phyloP scores from a whole-genome alignment of 2,329 filamentous ascomycete species.

The Colletotrichum sp. region DNA sequence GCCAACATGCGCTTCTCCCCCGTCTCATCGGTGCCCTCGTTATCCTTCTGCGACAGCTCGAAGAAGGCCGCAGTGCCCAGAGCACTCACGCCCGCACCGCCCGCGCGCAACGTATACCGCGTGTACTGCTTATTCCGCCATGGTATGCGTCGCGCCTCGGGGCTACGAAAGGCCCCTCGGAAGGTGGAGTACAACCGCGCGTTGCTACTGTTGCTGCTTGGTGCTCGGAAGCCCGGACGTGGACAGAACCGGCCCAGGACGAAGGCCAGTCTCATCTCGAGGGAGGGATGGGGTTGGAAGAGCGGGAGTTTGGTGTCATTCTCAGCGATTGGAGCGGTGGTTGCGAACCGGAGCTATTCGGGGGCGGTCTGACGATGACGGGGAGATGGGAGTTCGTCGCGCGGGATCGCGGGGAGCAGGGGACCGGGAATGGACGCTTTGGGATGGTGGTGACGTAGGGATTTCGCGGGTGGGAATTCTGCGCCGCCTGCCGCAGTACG shows the following conservation, averaged over 20 bases:
- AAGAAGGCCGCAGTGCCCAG: slow-evolving; percentile 64
- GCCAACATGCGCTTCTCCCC: slow-evolving; percentile 87
- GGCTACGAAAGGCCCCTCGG: neutral
- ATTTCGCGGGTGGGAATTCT: slow-evolving; percentile 24
- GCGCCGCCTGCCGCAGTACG: no score
- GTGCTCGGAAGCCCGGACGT: slow-evolving; percentile 38
- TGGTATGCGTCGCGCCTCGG: slow-evolving; percentile 27
- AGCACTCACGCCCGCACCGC: slow-evolving; percentile 42
- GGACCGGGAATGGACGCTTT: neutral
- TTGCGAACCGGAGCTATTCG: neutral
- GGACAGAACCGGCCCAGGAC: slow-evolving; percentile 49
- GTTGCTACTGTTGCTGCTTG: slow-evolving; percentile 22
- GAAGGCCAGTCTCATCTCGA: slow-evolving; percentile 52
- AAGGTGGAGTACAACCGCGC: slow-evolving; percentile 19
- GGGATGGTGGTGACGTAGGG: slow-evolving; percentile 33
- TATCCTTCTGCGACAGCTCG: slow-evolving; percentile 60
- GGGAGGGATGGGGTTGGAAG: slow-evolving; percentile 5
- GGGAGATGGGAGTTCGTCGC: neutral
- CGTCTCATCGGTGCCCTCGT: slow-evolving; percentile 61
- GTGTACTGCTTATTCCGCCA: slow-evolving; percentile 25
- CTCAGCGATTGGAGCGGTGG: neutral
- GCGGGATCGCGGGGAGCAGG: slow-evolving; percentile 4
- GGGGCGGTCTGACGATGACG: neutral
- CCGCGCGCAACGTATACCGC: slow-evolving; percentile 41
- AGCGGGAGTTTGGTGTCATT: slow-evolving; percentile 23